Conservation (phyloP, 495 filamentous ascomycete genomes). For the Clavariopsis aquatica region DNA sequence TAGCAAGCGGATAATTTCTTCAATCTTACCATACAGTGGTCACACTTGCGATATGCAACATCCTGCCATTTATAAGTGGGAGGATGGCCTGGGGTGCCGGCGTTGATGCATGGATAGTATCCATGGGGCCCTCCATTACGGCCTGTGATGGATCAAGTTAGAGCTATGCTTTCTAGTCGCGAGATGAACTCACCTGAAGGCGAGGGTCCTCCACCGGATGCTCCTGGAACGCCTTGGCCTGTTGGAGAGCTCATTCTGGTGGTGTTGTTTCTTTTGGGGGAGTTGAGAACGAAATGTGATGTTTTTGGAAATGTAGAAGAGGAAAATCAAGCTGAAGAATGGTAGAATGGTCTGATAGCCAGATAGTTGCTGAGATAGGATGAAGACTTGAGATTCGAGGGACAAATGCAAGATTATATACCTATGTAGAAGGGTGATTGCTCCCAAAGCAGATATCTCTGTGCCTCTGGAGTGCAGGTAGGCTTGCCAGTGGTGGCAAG, state of each 20-base stretch:
- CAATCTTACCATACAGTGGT: background rate
- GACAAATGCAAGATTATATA: background rate
- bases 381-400: background rate
- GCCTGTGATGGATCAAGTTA: background rate
- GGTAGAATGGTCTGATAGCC: background rate
- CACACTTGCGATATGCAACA: background rate
- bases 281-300: background rate
- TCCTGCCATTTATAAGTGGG: background rate
- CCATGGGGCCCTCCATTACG: background rate
- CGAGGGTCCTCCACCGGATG: background rate
- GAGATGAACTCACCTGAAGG: too few species aligned
- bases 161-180: too few species aligned
- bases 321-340: background rate
- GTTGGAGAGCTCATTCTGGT: background rate
- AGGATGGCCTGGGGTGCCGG: background rate
- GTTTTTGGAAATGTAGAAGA: background rate
- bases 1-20: background rate
- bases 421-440: background rate
- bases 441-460: background rate
- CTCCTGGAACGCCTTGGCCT: background rate
- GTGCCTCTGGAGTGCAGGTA: background rate
- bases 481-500: background rate
- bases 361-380: background rate
- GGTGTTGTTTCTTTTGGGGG: too few species aligned
- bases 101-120: background rate